Percentiles rank a stretch among this genome's conserved stretches.
phyloP scores from a whole-genome alignment of 495 filamentous ascomycete species.

The Xylaria acuta region DNA sequence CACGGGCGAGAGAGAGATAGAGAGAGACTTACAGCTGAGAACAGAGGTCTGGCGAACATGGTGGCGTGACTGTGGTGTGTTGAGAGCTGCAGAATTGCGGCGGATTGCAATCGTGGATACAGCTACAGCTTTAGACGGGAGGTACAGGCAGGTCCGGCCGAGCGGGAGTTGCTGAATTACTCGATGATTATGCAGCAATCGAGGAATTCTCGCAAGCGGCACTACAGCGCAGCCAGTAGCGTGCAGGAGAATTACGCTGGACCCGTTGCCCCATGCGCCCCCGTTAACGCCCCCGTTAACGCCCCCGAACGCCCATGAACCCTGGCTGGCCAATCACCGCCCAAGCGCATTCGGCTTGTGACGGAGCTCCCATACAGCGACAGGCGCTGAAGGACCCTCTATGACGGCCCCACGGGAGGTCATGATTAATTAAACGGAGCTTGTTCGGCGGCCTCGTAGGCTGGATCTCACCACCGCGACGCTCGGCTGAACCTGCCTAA shows the following conservation, averaged over 20 bases:
- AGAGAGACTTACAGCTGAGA: constrained; percentile 26
- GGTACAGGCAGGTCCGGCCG: neutral
- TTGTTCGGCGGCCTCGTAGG: neutral
- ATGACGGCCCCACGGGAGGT: neutral
- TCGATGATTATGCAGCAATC: constrained; percentile 20
- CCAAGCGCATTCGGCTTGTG: constrained; percentile 21
- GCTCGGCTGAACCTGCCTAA: constrained; percentile 22
- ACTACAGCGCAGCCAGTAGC: constrained; percentile 6
- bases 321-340: constrained; percentile 18
- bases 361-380: constrained; percentile 9
- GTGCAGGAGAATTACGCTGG: constrained; percentile 16
- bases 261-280: neutral
- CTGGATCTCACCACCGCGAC: neutral
- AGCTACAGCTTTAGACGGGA: neutral
- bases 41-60: constrained; percentile 25
- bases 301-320: neutral
- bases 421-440: constrained; percentile 1
- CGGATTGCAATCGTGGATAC: constrained; percentile 13
- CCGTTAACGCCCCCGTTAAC: neutral
- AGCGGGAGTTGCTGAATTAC: neutral
- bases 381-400: constrained; percentile 6
- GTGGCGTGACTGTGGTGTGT: constrained; percentile 21
- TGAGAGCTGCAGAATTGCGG: constrained; percentile 6
- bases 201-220: neutral
- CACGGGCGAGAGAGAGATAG: neutral